Conservation (phyloP, 1,284 basidiomycete species). For the Ganoderma lingzhi region DNA sequence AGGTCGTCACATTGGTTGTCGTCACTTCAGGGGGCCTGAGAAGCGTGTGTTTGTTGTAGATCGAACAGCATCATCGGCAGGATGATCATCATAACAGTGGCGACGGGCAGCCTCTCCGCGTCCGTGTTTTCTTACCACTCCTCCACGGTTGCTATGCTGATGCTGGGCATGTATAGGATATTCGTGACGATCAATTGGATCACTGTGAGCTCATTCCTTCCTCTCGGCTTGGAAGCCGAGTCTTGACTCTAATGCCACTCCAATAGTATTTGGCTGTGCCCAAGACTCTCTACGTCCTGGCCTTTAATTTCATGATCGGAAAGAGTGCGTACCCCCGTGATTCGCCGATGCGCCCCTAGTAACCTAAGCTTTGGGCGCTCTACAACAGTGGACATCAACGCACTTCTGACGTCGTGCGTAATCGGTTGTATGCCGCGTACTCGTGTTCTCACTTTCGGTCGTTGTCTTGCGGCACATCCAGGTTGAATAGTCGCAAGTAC, state of each 20-base stretch:
- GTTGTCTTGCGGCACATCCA: not conserved
- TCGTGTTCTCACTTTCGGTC: not conserved
- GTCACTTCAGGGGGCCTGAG: too few relatives aligned
- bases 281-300: not conserved
- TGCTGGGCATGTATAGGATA: not conserved
- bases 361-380: not conserved
- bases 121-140: not conserved
- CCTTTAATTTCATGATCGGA: conserved; percentile 1
- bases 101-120: not conserved
- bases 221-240: not conserved
- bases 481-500: not conserved
- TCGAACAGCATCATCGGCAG: not conserved
- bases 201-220: not conserved
- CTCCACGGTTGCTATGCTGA: not conserved
- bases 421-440: not conserved
- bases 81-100: not conserved
- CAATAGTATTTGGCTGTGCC: not conserved
- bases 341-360: not conserved
- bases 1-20: not conserved
- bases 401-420: not conserved
- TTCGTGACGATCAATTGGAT: not conserved
- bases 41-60: not conserved
- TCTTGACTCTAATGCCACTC: not conserved
- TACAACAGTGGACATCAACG: not conserved
- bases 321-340: not conserved